phyloP scores from a whole-genome alignment of 2,329 filamentous ascomycete genomes.

The Coniochaeta pulveracea region DNA sequence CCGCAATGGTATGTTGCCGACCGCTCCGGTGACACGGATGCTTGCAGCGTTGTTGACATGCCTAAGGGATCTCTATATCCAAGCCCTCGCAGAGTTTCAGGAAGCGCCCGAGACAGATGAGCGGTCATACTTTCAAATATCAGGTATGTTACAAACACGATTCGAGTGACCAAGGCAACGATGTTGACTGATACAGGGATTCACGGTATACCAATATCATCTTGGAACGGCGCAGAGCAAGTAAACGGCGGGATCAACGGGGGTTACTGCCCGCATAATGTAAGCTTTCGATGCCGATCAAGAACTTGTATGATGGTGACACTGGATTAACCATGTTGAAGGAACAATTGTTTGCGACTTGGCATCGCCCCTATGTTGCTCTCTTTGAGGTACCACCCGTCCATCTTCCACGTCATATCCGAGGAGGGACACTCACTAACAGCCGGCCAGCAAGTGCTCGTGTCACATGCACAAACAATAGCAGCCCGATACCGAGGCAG shows the following conservation, averaged over 20 bases:
- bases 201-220: slow-evolving; percentile 27
- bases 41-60: slow-evolving; percentile 3
- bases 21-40: slow-evolving; percentile 5
- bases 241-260: slow-evolving; percentile 19
- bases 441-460: slow-evolving; percentile 36
- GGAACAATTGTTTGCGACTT: slow-evolving; percentile 38
- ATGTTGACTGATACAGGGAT: slow-evolving; percentile 21
- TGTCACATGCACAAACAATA: slow-evolving; percentile 30
- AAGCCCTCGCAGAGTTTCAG: slow-evolving; percentile 31
- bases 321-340: too few species aligned
- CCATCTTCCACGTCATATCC: neutral
- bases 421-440: neutral
- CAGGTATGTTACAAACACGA: slow-evolving; percentile 23
- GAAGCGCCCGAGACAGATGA: slow-evolving; percentile 25
- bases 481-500: slow-evolving; percentile 28
- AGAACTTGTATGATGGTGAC: neutral
- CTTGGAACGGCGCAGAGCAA: slow-evolving; percentile 25
- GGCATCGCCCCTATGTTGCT: slow-evolving; percentile 44
- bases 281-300: slow-evolving; percentile 13
- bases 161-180: too few species aligned
- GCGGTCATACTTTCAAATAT: slow-evolving; percentile 38
- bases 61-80: slow-evolving; percentile 37
- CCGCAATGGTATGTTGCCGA: slow-evolving; percentile 28
- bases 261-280: slow-evolving; percentile 36
- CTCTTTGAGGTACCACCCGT: slow-evolving; percentile 37